Conservation (phyloP, 2,329 filamentous ascomycete genomes). For the Orbilia blumenaviensis region DNA sequence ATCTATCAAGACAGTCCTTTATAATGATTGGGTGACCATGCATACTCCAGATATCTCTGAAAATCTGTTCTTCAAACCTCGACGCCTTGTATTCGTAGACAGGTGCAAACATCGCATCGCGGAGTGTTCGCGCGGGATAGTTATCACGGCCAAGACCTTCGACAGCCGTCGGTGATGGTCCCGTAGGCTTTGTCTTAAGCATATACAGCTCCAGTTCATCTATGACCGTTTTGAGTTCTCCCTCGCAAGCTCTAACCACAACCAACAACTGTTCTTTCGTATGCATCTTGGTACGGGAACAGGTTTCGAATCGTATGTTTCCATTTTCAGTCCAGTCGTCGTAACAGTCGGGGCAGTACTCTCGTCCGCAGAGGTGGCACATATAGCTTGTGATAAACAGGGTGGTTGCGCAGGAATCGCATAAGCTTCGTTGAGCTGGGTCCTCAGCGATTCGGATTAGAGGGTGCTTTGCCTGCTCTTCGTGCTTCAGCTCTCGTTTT, state of each 20-base stretch:
- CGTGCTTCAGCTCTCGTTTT: slow-evolving; percentile 34
- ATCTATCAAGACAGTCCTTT: slow-evolving; percentile 55
- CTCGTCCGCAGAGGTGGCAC: slow-evolving; percentile 58
- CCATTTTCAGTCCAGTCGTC: slow-evolving; percentile 55
- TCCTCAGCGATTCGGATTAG: slow-evolving; percentile 46
- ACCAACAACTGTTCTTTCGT: slow-evolving; percentile 54
- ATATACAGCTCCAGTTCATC: slow-evolving; percentile 43
- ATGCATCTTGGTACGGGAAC: slow-evolving; percentile 54
- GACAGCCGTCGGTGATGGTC: neutral
- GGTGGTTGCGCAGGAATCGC: slow-evolving; percentile 57
- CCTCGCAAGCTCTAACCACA: slow-evolving; percentile 54
- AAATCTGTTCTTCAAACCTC: slow-evolving; percentile 49
- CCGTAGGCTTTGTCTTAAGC: neutral
- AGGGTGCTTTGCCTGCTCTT: slow-evolving; percentile 22
- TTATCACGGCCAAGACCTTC: slow-evolving; percentile 18
- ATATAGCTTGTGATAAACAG: slow-evolving; percentile 57
- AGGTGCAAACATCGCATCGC: slow-evolving; percentile 50
- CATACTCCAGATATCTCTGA: slow-evolving; percentile 56
- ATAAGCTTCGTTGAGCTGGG: slow-evolving; percentile 51
- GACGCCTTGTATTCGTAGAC: slow-evolving; percentile 52
- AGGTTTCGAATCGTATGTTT: slow-evolving; percentile 46
- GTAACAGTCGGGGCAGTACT: slow-evolving; percentile 58
- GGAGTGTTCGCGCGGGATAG: slow-evolving; percentile 9
- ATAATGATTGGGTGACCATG: slow-evolving; percentile 57
- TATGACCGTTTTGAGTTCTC: slow-evolving; percentile 51